A percentile compares a stretch with the other conserved stretches of the same genome.
These are phyloP conservation scores for Mycena epipterygia DNA, from an alignment of 768 basidiomycete species.

Conservation along the genomic window DNA sequence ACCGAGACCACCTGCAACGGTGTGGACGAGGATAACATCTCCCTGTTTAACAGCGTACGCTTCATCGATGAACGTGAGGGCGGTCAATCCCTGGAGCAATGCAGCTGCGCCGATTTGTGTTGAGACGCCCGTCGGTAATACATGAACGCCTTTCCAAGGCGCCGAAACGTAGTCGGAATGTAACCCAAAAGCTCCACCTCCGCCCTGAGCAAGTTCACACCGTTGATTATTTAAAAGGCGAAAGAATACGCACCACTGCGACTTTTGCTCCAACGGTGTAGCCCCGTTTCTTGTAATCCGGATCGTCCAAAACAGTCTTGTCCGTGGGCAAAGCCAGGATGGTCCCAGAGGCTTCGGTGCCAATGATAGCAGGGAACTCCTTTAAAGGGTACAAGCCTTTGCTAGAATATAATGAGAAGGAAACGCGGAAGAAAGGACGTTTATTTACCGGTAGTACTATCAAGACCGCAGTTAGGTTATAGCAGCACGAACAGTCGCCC, in stretches of 20 bases:
- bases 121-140: slow-evolving; percentile 75
- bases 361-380: slow-evolving; percentile 75
- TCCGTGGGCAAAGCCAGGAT: slow-evolving; percentile 84
- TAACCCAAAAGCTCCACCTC: slow-evolving; percentile 23
- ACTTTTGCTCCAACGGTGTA: slow-evolving; percentile 81
- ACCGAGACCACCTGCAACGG: slow-evolving; percentile 92
- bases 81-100: slow-evolving; percentile 84
- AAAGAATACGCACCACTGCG: slow-evolving; percentile 64
- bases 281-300: slow-evolving; percentile 72
- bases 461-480: too few relatives aligned
- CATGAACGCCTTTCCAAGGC: slow-evolving; percentile 70
- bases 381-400: slow-evolving; percentile 74
- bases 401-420: slow-evolving; percentile 46
- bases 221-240: background rate
- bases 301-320: slow-evolving; percentile 66
- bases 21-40: slow-evolving; percentile 88
- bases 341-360: slow-evolving; percentile 84
- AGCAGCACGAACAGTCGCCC: too few relatives aligned
- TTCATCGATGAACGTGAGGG: slow-evolving; percentile 83
- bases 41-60: slow-evolving; percentile 86
- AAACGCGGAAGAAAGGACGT: background rate
- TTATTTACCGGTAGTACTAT: slow-evolving; percentile 77
- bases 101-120: slow-evolving; percentile 76
- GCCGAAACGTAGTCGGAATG: slow-evolving; percentile 26
- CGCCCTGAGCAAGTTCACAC: slow-evolving; percentile 19